Conservation (phyloP, 73 alveolate genomes). For the Symbiodinium pilosum region DNA sequence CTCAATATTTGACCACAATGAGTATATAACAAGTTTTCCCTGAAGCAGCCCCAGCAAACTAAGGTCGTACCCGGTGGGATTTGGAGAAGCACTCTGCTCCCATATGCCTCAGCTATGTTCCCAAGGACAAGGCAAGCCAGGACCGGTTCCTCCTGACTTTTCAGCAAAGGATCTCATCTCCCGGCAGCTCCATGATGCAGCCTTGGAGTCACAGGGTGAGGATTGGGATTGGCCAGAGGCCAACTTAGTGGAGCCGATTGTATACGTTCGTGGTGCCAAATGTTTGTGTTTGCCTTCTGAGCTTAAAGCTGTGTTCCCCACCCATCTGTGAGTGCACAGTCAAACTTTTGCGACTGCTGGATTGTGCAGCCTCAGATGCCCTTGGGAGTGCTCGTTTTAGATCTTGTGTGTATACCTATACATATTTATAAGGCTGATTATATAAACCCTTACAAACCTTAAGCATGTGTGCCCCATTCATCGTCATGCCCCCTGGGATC, state of each 20-base stretch:
- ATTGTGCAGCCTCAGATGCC: too few species aligned
- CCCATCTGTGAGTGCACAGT: background rate
- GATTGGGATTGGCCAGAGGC: background rate
- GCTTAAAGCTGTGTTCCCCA: background rate
- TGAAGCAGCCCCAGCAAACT: too few species aligned
- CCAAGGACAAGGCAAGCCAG: background rate
- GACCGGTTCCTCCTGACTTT: background rate
- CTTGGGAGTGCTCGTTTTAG: too few species aligned
- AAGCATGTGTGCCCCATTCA: too few species aligned
- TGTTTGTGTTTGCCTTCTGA: background rate
- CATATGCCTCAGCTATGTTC: background rate
- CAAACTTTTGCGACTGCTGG: too few species aligned
- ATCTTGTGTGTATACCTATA: too few species aligned
- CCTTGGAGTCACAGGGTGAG: background rate
- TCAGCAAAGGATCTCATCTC: too few species aligned
- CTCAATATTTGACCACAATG: background rate
- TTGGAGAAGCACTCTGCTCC: background rate
- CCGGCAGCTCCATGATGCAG: background rate
- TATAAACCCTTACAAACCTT: too few species aligned
- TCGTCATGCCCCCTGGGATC: too few species aligned
- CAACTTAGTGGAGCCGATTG: background rate
- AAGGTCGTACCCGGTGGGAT: background rate
- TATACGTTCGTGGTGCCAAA: background rate
- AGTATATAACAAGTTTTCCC: background rate
- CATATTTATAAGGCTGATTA: too few species aligned